Percentiles rank a stretch among this genome's conserved stretches.
These are phyloP conservation scores for Hirschioporus abietinus DNA, from an alignment of 768 basidiomycete genomes.

Conservation along the genomic window DNA sequence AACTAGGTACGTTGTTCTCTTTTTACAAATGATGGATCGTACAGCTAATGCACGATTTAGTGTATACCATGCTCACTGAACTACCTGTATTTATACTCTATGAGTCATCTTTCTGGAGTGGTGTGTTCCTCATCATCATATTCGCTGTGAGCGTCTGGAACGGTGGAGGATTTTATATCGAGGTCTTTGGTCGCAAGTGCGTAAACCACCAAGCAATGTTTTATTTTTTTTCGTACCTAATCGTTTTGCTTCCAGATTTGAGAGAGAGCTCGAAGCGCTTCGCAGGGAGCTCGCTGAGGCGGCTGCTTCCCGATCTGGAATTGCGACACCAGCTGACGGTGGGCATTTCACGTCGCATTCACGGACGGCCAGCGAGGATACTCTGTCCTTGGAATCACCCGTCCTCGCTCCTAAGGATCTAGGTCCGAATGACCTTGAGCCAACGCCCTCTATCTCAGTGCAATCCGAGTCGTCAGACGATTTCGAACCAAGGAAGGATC, in stretches of 20 bases:
- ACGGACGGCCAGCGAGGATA: background rate
- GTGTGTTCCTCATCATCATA: conserved; percentile 69
- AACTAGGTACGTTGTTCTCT: conserved; percentile 52
- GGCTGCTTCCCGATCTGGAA: conserved; percentile 41
- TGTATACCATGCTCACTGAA: conserved; percentile 82
- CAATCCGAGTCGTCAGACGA: background rate
- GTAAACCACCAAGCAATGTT: conserved; percentile 26
- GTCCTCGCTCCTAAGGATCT: background rate
- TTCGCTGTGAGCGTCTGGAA: conserved; percentile 93
- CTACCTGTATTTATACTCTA: conserved; percentile 81
- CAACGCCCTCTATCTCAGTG: background rate
- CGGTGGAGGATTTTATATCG: conserved; percentile 92
- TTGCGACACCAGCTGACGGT: background rate
- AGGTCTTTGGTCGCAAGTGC: conserved; percentile 94
- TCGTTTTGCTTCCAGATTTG: conserved; percentile 55
- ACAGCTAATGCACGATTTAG: conserved; percentile 32
- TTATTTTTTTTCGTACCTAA: background rate
- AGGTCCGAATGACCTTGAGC: background rate
- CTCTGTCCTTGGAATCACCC: background rate
- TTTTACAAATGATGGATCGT: conserved; percentile 6
- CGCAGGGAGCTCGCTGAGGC: conserved; percentile 85
- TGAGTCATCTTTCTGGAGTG: conserved; percentile 73
- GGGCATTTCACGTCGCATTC: background rate
- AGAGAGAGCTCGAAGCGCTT: conserved; percentile 84
- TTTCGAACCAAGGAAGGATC: background rate